Conservation (phyloP, 306 rosid species). For the Sechiopsis laciniata region DNA sequence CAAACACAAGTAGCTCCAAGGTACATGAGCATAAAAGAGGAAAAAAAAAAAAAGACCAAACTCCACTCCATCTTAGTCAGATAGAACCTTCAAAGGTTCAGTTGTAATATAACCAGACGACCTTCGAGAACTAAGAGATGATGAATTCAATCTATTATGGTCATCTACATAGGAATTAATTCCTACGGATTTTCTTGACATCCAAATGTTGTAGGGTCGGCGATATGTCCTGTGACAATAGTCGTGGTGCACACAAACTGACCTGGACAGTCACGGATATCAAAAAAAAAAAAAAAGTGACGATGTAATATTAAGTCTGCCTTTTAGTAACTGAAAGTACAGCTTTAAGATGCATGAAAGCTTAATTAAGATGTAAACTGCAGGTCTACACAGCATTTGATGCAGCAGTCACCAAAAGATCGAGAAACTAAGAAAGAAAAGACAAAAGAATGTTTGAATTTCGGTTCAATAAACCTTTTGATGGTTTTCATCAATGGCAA, state of each 20-base stretch:
- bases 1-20: conserved; percentile 5
- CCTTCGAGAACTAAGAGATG: no score
- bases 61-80: neutral
- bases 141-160: no score
- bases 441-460: neutral
- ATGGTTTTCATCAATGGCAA: neutral
- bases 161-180: no score
- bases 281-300: no score
- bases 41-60: neutral
- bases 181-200: no score
- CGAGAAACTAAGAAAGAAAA: neutral
- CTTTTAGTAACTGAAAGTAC: conserved; percentile 6
- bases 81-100: neutral
- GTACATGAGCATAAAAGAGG: neutral
- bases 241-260: no score
- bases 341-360: neutral
- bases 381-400: neutral
- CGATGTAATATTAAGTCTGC: neutral
- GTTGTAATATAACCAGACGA: neutral
- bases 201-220: no score
- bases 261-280: no score
- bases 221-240: no score
- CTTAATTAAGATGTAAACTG: neutral
- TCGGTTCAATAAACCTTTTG: neutral
- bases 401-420: neutral